Percentiles rank a stretch among this genome's conserved stretches.
Evolutionary conservation across 257 asterid genomes (phyloP).

Genomic region (Solanum paucissectum): DNA sequence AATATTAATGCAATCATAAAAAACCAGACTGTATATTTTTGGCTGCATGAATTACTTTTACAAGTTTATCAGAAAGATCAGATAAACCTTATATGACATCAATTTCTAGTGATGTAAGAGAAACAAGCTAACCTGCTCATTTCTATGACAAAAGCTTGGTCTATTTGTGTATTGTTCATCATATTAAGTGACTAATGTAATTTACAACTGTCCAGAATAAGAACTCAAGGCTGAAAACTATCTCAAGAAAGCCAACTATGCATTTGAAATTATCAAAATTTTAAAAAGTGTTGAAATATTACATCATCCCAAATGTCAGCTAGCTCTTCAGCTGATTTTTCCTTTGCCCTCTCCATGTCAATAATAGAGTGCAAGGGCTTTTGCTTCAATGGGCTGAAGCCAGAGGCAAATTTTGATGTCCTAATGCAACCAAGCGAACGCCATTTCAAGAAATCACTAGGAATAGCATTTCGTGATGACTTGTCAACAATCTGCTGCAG

Average conservation of each 20-base stretch:
- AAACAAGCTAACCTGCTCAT: neutral
- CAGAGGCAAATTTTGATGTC: constrained; percentile 62
- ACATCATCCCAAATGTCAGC: constrained; percentile 93
- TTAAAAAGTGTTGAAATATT: constrained; percentile 5
- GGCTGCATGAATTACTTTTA: neutral
- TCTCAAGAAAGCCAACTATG: neutral
- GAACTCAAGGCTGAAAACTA: neutral
- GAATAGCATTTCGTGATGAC: constrained; percentile 18
- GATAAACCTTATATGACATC: neutral
- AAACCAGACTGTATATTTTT: neutral
- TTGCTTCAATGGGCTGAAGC: constrained; percentile 61
- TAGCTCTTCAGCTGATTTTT: constrained; percentile 62
- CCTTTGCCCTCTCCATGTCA: constrained; percentile 66
- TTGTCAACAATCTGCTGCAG: constrained; percentile 18
- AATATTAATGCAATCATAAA: neutral
- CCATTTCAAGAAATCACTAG: constrained; percentile 30
- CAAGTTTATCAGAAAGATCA: neutral
- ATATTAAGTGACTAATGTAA: neutral
- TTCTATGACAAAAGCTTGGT: neutral
- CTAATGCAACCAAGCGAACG: constrained; percentile 38
- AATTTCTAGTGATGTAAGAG: neutral
- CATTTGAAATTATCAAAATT: neutral
- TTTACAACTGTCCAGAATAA: neutral
- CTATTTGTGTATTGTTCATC: neutral
- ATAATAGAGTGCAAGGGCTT: constrained; percentile 68